Evolutionary conservation across 202 grass and related monocot genomes (phyloP).

Genomic region (Setaria italica): DNA sequence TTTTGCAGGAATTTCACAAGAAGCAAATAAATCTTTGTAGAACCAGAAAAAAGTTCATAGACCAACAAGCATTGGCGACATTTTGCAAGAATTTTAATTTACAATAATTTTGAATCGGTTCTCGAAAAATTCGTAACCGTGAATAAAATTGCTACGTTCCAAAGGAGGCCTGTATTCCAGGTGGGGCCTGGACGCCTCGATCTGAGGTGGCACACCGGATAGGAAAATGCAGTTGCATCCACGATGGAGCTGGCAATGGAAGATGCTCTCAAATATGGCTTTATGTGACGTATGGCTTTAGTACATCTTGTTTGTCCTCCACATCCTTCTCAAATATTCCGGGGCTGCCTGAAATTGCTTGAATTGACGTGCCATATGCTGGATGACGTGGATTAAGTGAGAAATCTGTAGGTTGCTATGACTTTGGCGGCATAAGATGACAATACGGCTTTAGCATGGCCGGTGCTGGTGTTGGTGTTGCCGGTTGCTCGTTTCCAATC

Average conservation of each 20-base stretch:
- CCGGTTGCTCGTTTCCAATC: slow-evolving; percentile 14
- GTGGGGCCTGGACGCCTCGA: neutral
- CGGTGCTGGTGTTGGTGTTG: slow-evolving; percentile 13
- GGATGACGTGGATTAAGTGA: neutral
- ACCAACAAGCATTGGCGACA: neutral
- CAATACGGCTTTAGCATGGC: slow-evolving; percentile 49
- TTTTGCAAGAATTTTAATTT: neutral
- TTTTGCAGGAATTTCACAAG: neutral
- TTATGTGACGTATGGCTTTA: slow-evolving; percentile 24
- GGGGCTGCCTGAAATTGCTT: slow-evolving; percentile 24
- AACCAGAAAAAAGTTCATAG: neutral
- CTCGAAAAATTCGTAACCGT: neutral
- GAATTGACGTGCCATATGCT: neutral
- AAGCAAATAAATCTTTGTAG: neutral
- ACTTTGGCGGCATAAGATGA: slow-evolving; percentile 50
- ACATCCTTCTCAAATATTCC: slow-evolving; percentile 43
- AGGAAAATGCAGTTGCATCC: neutral
- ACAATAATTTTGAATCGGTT: neutral
- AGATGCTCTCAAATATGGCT: slow-evolving; percentile 20
- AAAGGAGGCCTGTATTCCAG: neutral
- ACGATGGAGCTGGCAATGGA: slow-evolving; percentile 8
- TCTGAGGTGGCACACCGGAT: slow-evolving; percentile 1
- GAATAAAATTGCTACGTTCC: neutral
- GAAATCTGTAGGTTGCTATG: slow-evolving; percentile 21
- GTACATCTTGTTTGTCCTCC: neutral